A percentile compares a stretch with the other conserved stretches of the same genome.
Conservation (phyloP, 352 stramenopile genomes). For the Globisporangium apiculatum region DNA sequence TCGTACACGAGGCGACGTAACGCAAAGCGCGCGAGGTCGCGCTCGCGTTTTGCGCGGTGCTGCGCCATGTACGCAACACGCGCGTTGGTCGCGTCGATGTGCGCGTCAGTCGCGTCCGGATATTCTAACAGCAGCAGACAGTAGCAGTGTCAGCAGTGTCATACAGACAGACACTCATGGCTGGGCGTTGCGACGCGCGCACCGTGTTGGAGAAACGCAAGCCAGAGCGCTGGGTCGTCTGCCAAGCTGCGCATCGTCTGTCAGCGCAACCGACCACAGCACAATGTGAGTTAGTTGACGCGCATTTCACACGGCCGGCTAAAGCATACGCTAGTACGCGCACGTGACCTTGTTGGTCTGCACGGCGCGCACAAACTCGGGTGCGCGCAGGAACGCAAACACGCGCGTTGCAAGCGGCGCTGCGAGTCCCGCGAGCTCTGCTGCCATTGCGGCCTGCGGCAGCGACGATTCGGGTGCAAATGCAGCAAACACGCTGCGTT, state of each 20-base stretch:
- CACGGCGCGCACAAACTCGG: slow-evolving; percentile 26
- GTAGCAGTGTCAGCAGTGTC: background rate
- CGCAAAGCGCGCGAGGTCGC: too few relatives aligned
- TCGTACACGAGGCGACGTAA: background rate
- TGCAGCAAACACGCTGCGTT: slow-evolving; percentile 34
- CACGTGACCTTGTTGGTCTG: slow-evolving; percentile 28
- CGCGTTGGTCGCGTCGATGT: background rate
- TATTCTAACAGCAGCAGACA: background rate
- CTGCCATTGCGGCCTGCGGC: slow-evolving; percentile 15
- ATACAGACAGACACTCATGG: background rate
- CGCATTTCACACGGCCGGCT: background rate
- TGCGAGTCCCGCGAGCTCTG: slow-evolving; percentile 34
- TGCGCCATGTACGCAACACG: background rate
- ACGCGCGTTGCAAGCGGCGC: slow-evolving; percentile 22
- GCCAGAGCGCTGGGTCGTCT: slow-evolving; percentile 22
- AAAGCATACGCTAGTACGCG: background rate
- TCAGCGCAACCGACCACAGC: background rate
- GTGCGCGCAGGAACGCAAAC: slow-evolving; percentile 19
- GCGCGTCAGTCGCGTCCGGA: too few relatives aligned
- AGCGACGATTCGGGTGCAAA: slow-evolving; percentile 11
- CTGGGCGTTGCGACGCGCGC: too few relatives aligned
- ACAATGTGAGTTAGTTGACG: background rate
- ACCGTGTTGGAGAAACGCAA: slow-evolving; percentile 24
- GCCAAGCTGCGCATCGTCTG: slow-evolving; percentile 6
- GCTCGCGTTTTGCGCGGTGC: background rate